These are phyloP conservation scores for Vanrija humicola DNA, from an alignment of 1,284 basidiomycete genomes.

Conservation along the genomic window DNA sequence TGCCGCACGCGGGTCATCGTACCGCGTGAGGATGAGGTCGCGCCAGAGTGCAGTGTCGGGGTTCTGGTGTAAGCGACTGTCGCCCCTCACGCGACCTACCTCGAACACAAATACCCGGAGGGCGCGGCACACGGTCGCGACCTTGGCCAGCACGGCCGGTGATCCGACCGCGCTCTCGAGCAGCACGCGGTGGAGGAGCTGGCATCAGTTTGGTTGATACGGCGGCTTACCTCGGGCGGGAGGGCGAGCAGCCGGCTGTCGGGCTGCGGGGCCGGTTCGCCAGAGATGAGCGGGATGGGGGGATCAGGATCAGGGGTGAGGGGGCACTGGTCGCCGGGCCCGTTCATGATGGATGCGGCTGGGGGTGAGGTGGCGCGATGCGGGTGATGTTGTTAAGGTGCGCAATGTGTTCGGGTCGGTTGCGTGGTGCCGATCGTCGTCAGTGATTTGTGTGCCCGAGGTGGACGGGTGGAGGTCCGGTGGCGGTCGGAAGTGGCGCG, in stretches of 20 bases:
- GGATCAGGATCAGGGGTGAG: too few relatives aligned
- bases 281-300: too few relatives aligned
- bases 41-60: conserved; percentile 41
- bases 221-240: neutral
- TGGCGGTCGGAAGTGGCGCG: too few relatives aligned
- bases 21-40: conserved; percentile 28
- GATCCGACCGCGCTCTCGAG: conserved; percentile 19
- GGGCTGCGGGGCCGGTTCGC: neutral
- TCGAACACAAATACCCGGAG: conserved; percentile 35
- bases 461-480: too few relatives aligned
- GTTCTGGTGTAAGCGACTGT: conserved; percentile 20
- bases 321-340: too few relatives aligned
- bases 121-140: conserved; percentile 30
- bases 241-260: neutral
- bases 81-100: conserved; percentile 16
- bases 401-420: too few relatives aligned
- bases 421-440: too few relatives aligned
- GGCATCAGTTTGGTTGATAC: neutral
- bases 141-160: conserved; percentile 11
- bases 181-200: conserved; percentile 34
- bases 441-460: too few relatives aligned
- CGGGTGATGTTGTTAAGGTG: too few relatives aligned
- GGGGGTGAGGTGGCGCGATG: too few relatives aligned
- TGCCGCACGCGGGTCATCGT: conserved; percentile 36
- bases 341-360: too few relatives aligned